phyloP scores from a whole-genome alignment of 495 filamentous ascomycete species.

The Lindgomyces ingoldianus region DNA sequence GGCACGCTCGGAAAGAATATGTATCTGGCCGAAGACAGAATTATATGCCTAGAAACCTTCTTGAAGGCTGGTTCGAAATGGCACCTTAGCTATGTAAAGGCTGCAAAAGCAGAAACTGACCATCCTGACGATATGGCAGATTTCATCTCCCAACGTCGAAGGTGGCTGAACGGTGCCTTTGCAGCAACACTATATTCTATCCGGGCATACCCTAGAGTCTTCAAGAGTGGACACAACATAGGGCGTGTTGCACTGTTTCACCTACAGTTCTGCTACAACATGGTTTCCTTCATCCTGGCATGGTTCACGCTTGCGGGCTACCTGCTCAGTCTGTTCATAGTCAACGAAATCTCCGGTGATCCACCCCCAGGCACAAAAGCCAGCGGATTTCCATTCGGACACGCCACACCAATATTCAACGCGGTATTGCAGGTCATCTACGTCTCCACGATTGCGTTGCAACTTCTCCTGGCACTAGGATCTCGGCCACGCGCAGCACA shows the following conservation, averaged over 20 bases:
- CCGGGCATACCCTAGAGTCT: conserved; percentile 99
- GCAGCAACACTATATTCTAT: conserved; percentile 94
- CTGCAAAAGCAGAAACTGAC: conserved; percentile 97
- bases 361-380: too few relatives aligned
- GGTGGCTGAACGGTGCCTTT: conserved; percentile 98
- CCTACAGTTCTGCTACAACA: conserved; percentile 93
- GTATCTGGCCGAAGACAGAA: conserved; percentile 99
- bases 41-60: conserved; percentile 97
- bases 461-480: neutral
- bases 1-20: conserved; percentile 99
- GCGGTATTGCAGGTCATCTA: neutral
- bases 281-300: conserved; percentile 82
- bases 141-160: conserved; percentile 95
- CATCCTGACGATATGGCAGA: conserved; percentile 95
- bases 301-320: conserved; percentile 85
- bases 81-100: conserved; percentile 97
- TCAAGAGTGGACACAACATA: conserved; percentile 95
- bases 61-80: conserved; percentile 98
- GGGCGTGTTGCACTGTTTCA: conserved; percentile 98
- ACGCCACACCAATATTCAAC: neutral
- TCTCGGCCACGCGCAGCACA: neutral
- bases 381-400: neutral
- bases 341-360: too few relatives aligned
- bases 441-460: neutral
- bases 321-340: too few relatives aligned